These are phyloP conservation scores for Coffea canephora DNA, from an alignment of 257 asterid species.

Conservation along the genomic window DNA sequence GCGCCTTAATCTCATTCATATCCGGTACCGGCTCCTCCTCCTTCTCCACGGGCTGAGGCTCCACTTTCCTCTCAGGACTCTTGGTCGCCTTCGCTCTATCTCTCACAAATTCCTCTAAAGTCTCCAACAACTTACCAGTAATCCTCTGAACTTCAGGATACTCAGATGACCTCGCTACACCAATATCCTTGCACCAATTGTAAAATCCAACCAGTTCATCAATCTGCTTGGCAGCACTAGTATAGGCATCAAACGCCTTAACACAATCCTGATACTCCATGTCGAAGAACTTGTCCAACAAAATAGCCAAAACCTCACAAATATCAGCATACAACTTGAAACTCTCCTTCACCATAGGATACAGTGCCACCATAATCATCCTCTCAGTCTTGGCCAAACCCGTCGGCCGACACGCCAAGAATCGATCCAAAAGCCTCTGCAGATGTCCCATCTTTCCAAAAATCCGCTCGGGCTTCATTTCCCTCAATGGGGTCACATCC, in stretches of 20 bases:
- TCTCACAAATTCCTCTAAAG: slow-evolving; percentile 81
- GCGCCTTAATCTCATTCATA: slow-evolving; percentile 69
- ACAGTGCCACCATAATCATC: slow-evolving; percentile 69
- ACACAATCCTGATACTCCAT: slow-evolving; percentile 78
- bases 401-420: slow-evolving; percentile 63
- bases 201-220: slow-evolving; percentile 63
- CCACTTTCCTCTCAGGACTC: slow-evolving; percentile 66
- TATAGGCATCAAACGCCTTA: slow-evolving; percentile 66
- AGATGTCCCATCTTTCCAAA: slow-evolving; percentile 73
- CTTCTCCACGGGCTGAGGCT: slow-evolving; percentile 33
- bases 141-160: slow-evolving; percentile 75
- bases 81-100: slow-evolving; percentile 67
- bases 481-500: slow-evolving; percentile 64
- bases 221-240: slow-evolving; percentile 65
- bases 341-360: slow-evolving; percentile 59
- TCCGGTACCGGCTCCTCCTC: slow-evolving; percentile 52
- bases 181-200: slow-evolving; percentile 77
- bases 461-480: slow-evolving; percentile 62
- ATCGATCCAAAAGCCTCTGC: slow-evolving; percentile 72
- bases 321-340: slow-evolving; percentile 74
- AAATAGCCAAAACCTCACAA: slow-evolving; percentile 69
- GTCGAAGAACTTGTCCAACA: slow-evolving; percentile 71
- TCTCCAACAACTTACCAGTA: slow-evolving; percentile 65
- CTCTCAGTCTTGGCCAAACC: slow-evolving; percentile 73
- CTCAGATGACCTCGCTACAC: slow-evolving; percentile 65